phyloP scores from a whole-genome alignment of 179 eudicot species.

The Beta corolliflora region DNA sequence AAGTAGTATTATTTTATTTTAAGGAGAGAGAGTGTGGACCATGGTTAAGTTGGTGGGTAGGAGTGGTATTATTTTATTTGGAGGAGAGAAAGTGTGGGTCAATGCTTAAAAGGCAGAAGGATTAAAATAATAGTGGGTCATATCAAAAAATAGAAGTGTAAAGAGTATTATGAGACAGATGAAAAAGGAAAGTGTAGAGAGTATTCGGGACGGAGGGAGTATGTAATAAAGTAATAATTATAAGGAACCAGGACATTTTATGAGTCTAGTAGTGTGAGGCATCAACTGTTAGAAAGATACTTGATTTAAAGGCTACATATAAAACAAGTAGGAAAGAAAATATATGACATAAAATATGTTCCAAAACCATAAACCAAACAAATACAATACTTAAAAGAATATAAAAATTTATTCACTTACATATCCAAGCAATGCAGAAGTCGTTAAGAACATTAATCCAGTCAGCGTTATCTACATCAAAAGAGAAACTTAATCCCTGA shows the following conservation, averaged over 20 bases:
- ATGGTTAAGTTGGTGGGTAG: no score
- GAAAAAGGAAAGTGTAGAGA: no score
- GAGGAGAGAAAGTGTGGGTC: no score
- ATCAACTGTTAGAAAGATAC: background rate
- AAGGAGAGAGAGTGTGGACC: no score
- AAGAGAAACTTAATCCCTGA: constrained; percentile 5
- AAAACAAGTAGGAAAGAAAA: background rate
- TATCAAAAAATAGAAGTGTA: no score
- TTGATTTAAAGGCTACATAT: background rate
- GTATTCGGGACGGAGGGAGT: no score
- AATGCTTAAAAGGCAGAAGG: no score
- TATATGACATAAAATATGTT: background rate
- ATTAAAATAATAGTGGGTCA: no score
- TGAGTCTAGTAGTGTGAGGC: background rate
- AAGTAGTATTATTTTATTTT: no score
- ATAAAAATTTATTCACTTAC: constrained; percentile 49
- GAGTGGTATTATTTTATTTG: no score
- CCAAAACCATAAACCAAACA: background rate
- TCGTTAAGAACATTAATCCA: constrained; percentile 82
- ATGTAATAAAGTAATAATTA: background rate
- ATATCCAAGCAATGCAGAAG: constrained; percentile 86
- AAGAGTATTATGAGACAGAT: no score
- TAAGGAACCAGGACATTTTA: background rate
- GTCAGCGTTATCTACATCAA: constrained; percentile 79
- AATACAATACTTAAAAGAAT: background rate